Evolutionary conservation across 1,139 yeast genomes (phyloP), one percentile per base, ranked within the genome.

Genomic region (Taphrina flavorubra): DNA sequence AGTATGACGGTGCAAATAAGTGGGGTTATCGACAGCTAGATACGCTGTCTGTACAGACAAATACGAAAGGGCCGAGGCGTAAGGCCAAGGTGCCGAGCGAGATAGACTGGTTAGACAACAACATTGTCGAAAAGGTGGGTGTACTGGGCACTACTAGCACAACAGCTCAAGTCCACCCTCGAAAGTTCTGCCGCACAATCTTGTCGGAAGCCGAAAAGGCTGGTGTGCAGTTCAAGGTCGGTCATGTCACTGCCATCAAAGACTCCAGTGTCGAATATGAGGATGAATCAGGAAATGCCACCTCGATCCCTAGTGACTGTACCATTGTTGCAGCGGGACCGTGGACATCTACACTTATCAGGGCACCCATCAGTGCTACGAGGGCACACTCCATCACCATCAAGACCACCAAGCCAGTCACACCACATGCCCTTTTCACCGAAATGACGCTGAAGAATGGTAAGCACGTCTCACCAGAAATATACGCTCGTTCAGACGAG

Each of bases 101-200:
- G 72, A 82, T 94, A 70, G 88, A 88, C 74, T 94, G 99, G 99
- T 86, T 94, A 72, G 83, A 86, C 68, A 83, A 85, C 25, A 83
- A 84, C 5, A 78, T 89, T 56, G 86, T 94, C 20, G 84, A 83
- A 68, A 87, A 85, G 71, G 92, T 96, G 86, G 87, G 92, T 10
- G 84, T 86, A 8, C 80, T 94, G 68, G 98, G 99, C 40, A 95
- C 90, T 16, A 84, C 86, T 40, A 94, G 89, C 72, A 87, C 96
- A 13, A 92, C 98, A 0, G 98, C 97, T 0, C 99, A 94, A 78
- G 97, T 94, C 11, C 98, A 94, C 77, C 99, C 99, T 1, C 91
- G 89, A 80, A 88, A 89, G 77, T 92, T 94, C 78, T 92, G 98
- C 39, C 90, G 88, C 69, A 89, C 85, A 75, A 82, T 94, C 13